Evolutionary conservation across 306 rosid genomes (phyloP).

Genomic region (Rosa persica): DNA sequence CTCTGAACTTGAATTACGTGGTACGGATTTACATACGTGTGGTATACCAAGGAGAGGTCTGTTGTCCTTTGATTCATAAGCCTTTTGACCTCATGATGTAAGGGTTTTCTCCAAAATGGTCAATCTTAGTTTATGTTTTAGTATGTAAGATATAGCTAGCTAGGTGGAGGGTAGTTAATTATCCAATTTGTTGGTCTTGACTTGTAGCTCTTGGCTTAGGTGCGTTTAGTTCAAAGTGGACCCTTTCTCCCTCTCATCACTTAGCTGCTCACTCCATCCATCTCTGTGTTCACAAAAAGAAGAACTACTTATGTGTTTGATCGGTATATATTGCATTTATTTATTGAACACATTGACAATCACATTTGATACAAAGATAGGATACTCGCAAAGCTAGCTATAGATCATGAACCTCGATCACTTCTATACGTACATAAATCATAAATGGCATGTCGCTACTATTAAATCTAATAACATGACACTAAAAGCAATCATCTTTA

Average conservation of each 20-base stretch:
- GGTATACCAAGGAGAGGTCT: not conserved
- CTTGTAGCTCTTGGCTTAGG: slow-evolving; percentile 43
- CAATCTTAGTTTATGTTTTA: slow-evolving; percentile 13
- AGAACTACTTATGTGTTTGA: not conserved
- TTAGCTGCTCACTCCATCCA: slow-evolving; percentile 18
- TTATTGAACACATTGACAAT: not conserved
- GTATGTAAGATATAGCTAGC: slow-evolving; percentile 9
- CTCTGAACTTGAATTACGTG: not conserved
- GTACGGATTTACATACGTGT: not conserved
- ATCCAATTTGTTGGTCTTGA: slow-evolving; percentile 43
- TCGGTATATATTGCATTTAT: not conserved
- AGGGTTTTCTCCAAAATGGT: not conserved
- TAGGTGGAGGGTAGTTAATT: slow-evolving; percentile 32
- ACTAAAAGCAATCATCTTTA: too few species aligned
- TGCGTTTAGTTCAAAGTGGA: slow-evolving; percentile 29
- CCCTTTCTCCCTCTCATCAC: slow-evolving; percentile 20
- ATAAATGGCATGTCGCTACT: not conserved
- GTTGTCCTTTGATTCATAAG: not conserved
- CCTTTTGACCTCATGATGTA: slow-evolving; percentile 4
- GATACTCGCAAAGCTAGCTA: not conserved
- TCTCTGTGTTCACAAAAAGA: not conserved
- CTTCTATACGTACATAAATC: not conserved
- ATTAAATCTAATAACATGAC: not conserved
- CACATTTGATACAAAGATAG: not conserved
- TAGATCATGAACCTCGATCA: not conserved